Evolutionary conservation across 2,329 filamentous ascomycete species (phyloP), one percentile per base, ranked within the genome.

Genomic region (Fusarium begoniae): DNA sequence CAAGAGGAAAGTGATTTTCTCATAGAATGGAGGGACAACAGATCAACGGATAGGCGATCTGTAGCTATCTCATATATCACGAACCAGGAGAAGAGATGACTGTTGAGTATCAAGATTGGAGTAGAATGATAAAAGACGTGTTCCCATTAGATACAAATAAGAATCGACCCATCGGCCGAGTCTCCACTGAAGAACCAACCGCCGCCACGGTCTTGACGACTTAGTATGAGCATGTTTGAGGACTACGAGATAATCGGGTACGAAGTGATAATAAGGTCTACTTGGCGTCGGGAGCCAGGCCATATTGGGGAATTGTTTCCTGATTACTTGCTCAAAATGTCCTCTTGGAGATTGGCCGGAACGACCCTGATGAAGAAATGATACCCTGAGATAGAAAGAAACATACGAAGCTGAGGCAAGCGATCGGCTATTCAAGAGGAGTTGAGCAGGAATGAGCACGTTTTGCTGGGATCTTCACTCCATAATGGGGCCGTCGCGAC

Each of bases 391-490:
- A 60, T 20, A 44, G 18, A 35, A 37, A 32, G 28, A 50, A 63
- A 37, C 43, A 48, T 28, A 35, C 24, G 48, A 38, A 62, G 44
- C 40, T 48, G 53, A 72, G 47, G 32, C 53, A 54, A 65, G 55
- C 48, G 56, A 55, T 48, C 50, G 51, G 28, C 47, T 20, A 28
- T 37, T 56, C 26, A 45, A 54, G 38, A 66, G 24, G 50, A 73
- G 69, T 70, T 81, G 81, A 82, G 81, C 81, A 82, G 63, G 61
- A 81, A 81, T 82, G 81, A 82, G 81, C 81, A 82, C 72, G 78
- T 82, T 82, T 82, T 79, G 69, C 73, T 44, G 72, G 75, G 78
- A 58, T 76, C 55, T 60, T 37, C 5, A 41, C 26, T 48, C 22
- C n/a, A 43, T n/a, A 10, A 61, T 67, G 74, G 71, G 64, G 62